Base-by-base conservation (phyloP, 106 monocot species). In the Phalaenopsis aphrodite region DNA sequence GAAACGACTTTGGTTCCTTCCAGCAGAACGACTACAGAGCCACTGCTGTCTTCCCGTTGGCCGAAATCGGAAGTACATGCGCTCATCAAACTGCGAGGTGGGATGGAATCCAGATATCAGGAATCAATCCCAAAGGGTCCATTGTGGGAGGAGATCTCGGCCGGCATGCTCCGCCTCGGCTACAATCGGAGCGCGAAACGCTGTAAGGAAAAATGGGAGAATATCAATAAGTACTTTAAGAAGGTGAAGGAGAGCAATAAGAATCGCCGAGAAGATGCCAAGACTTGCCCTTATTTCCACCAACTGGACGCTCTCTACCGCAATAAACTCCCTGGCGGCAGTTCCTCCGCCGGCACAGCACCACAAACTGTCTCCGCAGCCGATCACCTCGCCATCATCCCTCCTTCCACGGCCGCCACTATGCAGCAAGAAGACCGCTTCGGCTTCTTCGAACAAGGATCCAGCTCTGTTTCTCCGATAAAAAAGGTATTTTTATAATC, bases 151-250 rank as follows among this genome's bases (percentile, higher is more conserved):
- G 90, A 92, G 82, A 90, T 95, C 56, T 84, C 95, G 30, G 55
- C 84, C 3, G 88, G 74, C 30, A 95, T 95, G 95, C 65, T 76
- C 83, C 55, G 75, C 75, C 81, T 92, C 55, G 95, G 95, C 4
- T 90, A 90, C 83, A 80, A 75, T 83, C 77, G 92, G 82, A 95
- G 78, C 82, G 1, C 95, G 12, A 95, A 95, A 83, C 52, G 92
- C 75, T 95, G 95, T 79, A 95, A 95, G 80, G 95, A 95, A 85
- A 95, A 95, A 86, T 95, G 95, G 95, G 95, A 95, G 80, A 95
- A 95, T 82, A 95, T 95, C 85, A 95, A 95, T 82, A 95, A 95
- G 87, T 95, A 95, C 82, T 95, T 86, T 88, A 95, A 95, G 90
- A 95, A 92, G 83, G 90, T 92, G 86, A 95, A 95, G 87, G 95